These are phyloP conservation scores for Metschnikowia colocasiae DNA, from an alignment of 805 yeast genomes.

Conservation along the genomic window DNA sequence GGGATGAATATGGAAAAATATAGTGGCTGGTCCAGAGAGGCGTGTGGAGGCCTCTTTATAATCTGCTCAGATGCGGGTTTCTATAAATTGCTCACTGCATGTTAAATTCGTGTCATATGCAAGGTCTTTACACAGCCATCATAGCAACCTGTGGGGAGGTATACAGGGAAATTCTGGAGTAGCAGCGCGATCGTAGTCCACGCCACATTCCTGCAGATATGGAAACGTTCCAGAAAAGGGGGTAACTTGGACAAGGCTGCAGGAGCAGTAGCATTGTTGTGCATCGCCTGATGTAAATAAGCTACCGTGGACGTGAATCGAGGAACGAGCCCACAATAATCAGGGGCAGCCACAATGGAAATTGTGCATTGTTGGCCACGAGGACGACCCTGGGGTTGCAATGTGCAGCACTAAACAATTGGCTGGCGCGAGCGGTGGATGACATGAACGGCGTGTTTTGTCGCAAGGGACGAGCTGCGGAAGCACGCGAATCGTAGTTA, in stretches of 20 bases:
- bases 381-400: background rate
- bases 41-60: background rate
- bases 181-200: background rate
- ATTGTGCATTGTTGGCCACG: background rate
- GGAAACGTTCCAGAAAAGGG: background rate
- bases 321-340: background rate
- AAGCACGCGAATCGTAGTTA: background rate
- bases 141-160: constrained; percentile 2
- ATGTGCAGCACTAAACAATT: constrained; percentile 2
- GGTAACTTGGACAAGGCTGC: background rate
- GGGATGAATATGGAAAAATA: background rate
- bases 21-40: background rate
- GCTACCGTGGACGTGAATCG: background rate
- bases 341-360: too few species aligned
- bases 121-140: background rate
- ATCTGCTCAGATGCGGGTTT: background rate
- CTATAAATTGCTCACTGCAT: background rate
- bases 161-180: background rate
- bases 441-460: background rate
- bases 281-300: background rate
- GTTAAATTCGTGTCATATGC: background rate
- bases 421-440: constrained; percentile 1
- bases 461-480: background rate
- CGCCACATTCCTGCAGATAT: background rate
- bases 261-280: too few species aligned